phyloP scores from a whole-genome alignment of 306 rosid genomes.

The Aeschynomene evenia region DNA sequence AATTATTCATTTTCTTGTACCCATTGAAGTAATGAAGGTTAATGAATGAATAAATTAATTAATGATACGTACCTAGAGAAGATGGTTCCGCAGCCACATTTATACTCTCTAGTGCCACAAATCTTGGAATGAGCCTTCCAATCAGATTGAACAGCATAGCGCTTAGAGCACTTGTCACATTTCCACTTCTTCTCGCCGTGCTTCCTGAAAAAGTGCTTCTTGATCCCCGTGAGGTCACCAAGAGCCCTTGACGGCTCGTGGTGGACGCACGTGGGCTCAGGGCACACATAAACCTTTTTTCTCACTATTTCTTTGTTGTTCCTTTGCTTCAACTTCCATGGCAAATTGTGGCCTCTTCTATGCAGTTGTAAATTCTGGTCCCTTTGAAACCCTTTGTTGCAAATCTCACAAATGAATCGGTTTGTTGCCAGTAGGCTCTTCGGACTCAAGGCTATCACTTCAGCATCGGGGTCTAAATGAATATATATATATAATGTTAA shows the following conservation, averaged over 20 bases:
- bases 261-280: slow-evolving; percentile 72
- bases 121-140: slow-evolving; percentile 96
- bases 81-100: slow-evolving; percentile 85
- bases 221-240: slow-evolving; percentile 90
- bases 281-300: slow-evolving; percentile 84
- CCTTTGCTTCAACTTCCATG: slow-evolving; percentile 89
- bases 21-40: no score
- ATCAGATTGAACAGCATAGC: slow-evolving; percentile 88
- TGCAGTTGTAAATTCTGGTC: slow-evolving; percentile 93
- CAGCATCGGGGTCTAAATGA: slow-evolving; percentile 81
- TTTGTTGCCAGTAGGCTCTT: slow-evolving; percentile 72
- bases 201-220: slow-evolving; percentile 85
- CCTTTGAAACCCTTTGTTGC: slow-evolving; percentile 87
- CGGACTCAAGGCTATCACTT: slow-evolving; percentile 84
- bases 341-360: slow-evolving; percentile 85
- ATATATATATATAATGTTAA: no score
- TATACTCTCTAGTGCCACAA: slow-evolving; percentile 86
- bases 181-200: slow-evolving; percentile 96
- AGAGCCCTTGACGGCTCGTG: slow-evolving; percentile 86
- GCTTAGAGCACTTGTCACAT: slow-evolving; percentile 86
- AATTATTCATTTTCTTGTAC: no score
- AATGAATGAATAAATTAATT: no score
- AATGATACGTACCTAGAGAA: slow-evolving; percentile 67
- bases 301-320: slow-evolving; percentile 52
- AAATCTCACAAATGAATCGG: slow-evolving; percentile 75